Base-by-base conservation (phyloP, 768 basidiomycete genomes). In the Chalciporus piperatus region DNA sequence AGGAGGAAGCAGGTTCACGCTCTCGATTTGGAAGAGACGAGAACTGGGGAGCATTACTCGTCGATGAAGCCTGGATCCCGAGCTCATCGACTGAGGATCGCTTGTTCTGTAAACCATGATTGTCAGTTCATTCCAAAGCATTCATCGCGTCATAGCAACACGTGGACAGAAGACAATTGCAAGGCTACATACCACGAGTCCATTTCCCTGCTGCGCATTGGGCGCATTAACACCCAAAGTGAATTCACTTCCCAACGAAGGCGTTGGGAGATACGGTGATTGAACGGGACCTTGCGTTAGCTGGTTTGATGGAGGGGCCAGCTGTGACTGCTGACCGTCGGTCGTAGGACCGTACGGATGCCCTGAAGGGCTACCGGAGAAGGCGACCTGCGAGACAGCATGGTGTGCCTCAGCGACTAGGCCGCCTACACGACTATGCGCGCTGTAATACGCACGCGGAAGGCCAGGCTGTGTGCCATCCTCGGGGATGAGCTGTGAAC, bases 381-480 rank as follows among this genome's bases (percentile, higher is more conserved):
- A 72, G 7, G 62, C 56, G 35, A 89, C 78, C 56, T 82, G 79
- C 47, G 68, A 71, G 28, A 87, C 71, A n/a, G 72, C 67, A 25
- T 70, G 77, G 49, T 79, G 70, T 6, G 87, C 85, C 57, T 93
- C 89, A 4, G 73, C 72, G 10, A 87, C 77, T 10, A 87, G 70
- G 35, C 74, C 69, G 42, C 84, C 80, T 1, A 85, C 85, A 56
- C 76, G 82, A 41, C 76, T 67, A 47, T 87, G 87, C 1, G 82
- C 83, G 39, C 75, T 74, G 64, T 95, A 98, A 54, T 85, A 75
- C 12, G 80, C 76, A 16, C 93, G 79, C 2, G 87, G 78, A 30
- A 87, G 73, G 22, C 94, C 94, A 16, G 92, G 92, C 46, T 85
- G 82, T 0, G 91, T 92, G 17, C 73, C 69, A n/a, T 89, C 85